Evolutionary conservation across 2,329 filamentous ascomycete genomes (phyloP), one percentile per base, ranked within the genome.

Genomic region (Cercospora sesami): DNA sequence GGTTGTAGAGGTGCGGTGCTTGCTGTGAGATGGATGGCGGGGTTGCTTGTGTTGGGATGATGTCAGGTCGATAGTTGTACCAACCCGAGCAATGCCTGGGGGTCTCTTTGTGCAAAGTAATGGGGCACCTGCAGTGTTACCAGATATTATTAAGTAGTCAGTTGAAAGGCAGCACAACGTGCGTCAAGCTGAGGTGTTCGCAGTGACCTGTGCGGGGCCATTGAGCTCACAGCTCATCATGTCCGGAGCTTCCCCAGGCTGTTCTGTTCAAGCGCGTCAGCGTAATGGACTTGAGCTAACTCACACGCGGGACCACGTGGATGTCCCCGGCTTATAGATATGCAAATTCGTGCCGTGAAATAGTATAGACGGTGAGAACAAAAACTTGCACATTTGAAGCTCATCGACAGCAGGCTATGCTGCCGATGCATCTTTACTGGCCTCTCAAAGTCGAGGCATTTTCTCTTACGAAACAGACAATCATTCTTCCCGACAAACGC

Each of bases 381-480:
- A 51, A 9, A 51, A 23, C 42, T 51, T 51, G 45, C 18, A 51
- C 45, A 51, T 51, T 51, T 51, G 45, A 51, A 51, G 18, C 18
- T 51, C 18, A 51, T 23, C 45, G 21, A 51, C 45, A 51, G n/a
- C 45, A 51, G 45, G 10, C 45, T 21, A 51, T 51, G 18, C 45
- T 12, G 45, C 12, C 45, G 10, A 51, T 51, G 45, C 21, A 51
- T 31, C 18, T 39, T 48, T 31, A 30, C 39, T 30, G 36, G 33
- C 33, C 31, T 61, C 59, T 61, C 59, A 26, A 61, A 33, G 31
- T 45, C 39, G 42, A 63, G 45, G 45, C 45, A 51, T 51, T 51
- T 48, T 30, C 53, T 58, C 26, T 31, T 58, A 30, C 26, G 53
- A 58, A 58, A 58, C 30, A 57, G 18, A 57, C 30, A 51, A 57